Base-by-base conservation (phyloP, 306 rosid genomes). In the Fagus sylvatica region DNA sequence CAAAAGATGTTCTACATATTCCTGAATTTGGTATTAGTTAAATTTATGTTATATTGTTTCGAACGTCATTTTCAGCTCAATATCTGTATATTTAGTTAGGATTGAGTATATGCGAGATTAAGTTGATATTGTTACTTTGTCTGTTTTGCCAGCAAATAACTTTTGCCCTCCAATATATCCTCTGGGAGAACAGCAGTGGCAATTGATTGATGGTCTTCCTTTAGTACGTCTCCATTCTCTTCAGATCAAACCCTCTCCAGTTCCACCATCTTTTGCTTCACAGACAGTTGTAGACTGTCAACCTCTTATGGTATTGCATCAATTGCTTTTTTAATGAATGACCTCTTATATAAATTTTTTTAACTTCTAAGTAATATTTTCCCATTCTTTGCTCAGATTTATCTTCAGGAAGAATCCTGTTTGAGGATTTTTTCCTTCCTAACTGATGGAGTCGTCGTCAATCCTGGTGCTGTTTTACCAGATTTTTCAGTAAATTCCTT, bases 121-220 rank as follows among this genome's bases (percentile, higher is more conserved):
- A 64, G 46, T 72, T 80, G 72, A 60, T 74, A 66, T 74, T 53
- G 30, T 39, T 33, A 33, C 12, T 80, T 80, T 87, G 68, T 82
- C 80, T 84, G 61, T 74, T 53, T 85, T 78, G 86, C 76, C 93
- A 94, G 98, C 90, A 76, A 89, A 83, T 79, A 79, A 87, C 82
- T 94, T 94, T 80, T 92, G 87, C 83, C 91, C 97, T 74, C 98
- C 94, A 48, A 94, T 94, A 89, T 94, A 89, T 85, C 98, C 98
- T 80, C 54, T 94, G 69, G 87, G 82, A 82, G 88, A 87, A 64
- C 94, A 88, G 83, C 87, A 77, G 74, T 89, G 91, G 96, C 97
- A 90, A 51, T 79, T 82, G 76, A 88, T 76, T 15, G 83, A 82
- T 81, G 91, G 85, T 62, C 87, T 85, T 74, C 96, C 98, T 90